Base-by-base conservation (phyloP, 2,329 filamentous ascomycete species). In the Sordariomycetes sp. region DNA sequence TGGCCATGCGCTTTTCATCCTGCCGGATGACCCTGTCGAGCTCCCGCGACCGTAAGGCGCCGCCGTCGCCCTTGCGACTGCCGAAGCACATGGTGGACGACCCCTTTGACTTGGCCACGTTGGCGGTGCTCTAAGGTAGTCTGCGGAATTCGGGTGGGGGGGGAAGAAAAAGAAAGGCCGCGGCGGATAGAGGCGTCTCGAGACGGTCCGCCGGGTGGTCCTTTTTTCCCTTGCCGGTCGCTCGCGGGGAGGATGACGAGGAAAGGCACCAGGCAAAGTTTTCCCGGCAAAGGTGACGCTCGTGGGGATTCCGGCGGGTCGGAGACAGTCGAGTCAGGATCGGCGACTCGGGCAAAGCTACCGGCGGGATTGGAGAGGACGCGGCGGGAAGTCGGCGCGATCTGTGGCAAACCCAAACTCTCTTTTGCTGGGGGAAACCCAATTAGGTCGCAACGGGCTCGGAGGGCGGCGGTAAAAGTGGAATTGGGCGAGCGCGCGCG, bases 21-120 rank as follows among this genome's bases (percentile, higher is more conserved):
- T 86, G 82, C 61, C 89, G 87, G 66, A 99, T 83, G 66, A 83
- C 76, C 74, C 88, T 89, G 70, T 99, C 94, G 65, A 99, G 91
- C 71, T 94, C 90, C 70, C 82, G 77, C 61, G 83, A 86, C 66
- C 81, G 82, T 61, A 78, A 75, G 28, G 70, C 71, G 63, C 76
- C 76, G 65, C 74, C 76, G 60, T 75, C 73, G 61, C 72, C 72
- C 64, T 76, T 77, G 64, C 81, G 76, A 62, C 74, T 72, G 61
- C 83, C 82, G 70, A 88, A 87, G 71, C 85, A 88, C 85, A 88
- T 88, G 60, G 62, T 54, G 35, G 46, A n/a, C 20, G 46, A 50
- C 6, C 46, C 46, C 46, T 50, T 50, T 50, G 46, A 22, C 46
- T 24, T 50, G 5, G 46, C 46, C 46, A 50, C 18, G n/a, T 6